Evolutionary conservation across 164 flowering plant species (phyloP), one percentile per base, ranked within the genome.

Genomic region (Kingdonia uniflora): DNA sequence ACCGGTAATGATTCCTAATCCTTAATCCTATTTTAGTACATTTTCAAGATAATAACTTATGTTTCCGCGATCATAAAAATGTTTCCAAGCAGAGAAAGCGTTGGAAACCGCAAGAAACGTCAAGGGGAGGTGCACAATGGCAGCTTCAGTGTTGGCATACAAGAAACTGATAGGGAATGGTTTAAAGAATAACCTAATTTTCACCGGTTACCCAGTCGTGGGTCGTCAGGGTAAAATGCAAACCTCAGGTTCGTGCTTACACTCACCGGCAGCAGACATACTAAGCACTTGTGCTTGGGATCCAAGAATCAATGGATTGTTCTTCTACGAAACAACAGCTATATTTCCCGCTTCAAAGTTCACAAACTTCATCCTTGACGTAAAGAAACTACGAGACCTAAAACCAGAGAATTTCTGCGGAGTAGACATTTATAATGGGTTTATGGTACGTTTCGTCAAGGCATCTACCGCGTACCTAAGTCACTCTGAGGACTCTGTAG

Each of bases 161-260:
- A 87, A 80, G 72, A 79, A 79, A 59, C 24, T 79, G 16, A 49
- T 65, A 0, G 92, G 72, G 23, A 80, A 82, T 51, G 92, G 96
- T 35, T 63, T 84, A 56, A 84, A 81, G 65, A 84, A 81, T 75
- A 67, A 74, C 64, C 33, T 76, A 4, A 54, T 78, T 54, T 87
- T 87, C 71, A 84, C 82, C 0, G 83, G 87, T 24, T 87, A 87
- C 60, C 95, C 96, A 13, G 92, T 84, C 1, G 70, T 84, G 39
- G 96, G 96, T 11, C 75, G 25, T 7, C 96, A 84, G 56, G 75
- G 74, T n/a, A 76, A 68, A 56, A 82, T 84, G 73, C 95, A 87
- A 53, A 71, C 89, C 1, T 84, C 92, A 0, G 96, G 96, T 14
- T 82, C 96, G 0, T 87, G 96, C 50, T 26, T 82, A 37, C 78